Base-by-base conservation (phyloP, 768 basidiomycete genomes). In the Tylopilus vinaceipallidus region DNA sequence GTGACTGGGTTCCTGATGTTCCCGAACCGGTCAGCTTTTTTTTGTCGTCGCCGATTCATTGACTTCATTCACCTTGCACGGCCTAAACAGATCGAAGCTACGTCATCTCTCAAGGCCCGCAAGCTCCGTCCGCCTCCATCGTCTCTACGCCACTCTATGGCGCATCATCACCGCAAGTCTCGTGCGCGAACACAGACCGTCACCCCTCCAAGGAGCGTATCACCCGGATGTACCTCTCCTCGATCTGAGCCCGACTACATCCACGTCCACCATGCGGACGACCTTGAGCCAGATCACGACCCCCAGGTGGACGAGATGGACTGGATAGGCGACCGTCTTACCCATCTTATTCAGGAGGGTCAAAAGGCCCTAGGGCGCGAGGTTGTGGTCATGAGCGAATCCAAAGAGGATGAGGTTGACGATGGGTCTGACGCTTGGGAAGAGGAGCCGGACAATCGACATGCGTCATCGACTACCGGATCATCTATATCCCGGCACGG, bases 401-500 rank as follows among this genome's bases (percentile, higher is more conserved):
- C 75, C 4, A 74, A 82, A 48, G 86, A 88, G 56, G 88, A 90
- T 50, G 83, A 84, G 57, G 79, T 83, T 4, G 90, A 91, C 53
- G 88, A 91, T 59, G 89, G 86, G 2, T 75, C 74, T 7, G 87
- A 80, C 8, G 75, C 73, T 2, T 92, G 90, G 90, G 83, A 84
- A 49, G 88, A 90, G 46, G 84, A 86, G 36, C 75, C 42, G n/a
- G 47, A 53, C 6, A 22, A 23, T 6, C 46, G 12, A 19, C 24
- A 16, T 5, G 13, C 35, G 22, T 34, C 37, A 22, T 34, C 46
- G 13, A n/a, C 12, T 16, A 9, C 52, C 2, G 53, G 45, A 10
- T 49, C 56, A 1, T 63, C 62, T 30, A 58, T 56, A 50, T 71
- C 60, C 24, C 69, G 56, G 10, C 63, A 44, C 30, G 57, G 62